Evolutionary conservation across 176 grass and related monocot species (phyloP), one percentile per base, ranked within the genome.

Genomic region (Zizania latifolia): DNA sequence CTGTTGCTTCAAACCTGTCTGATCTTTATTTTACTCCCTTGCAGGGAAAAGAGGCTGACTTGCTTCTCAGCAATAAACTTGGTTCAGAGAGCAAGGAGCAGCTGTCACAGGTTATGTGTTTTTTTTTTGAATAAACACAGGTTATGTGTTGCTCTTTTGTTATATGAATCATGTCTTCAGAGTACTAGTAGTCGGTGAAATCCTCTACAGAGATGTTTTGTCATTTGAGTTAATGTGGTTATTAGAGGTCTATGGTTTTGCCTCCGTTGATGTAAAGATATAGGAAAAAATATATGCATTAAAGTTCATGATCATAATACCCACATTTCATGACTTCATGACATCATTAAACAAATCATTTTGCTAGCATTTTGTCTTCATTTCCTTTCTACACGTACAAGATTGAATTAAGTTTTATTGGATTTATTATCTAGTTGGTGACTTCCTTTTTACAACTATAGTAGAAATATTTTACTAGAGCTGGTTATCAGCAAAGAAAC

Each of bases 91-190:
- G 85, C 41, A 92, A 87, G 81, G 86, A 98, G 54, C 90, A 97
- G 55, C 76, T 98, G 43, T 93, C 91, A 81, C 94, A 98, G 94
- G 94, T 98, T 63, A n/a, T n/a, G n/a, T n/a, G n/a, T n/a, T n/a
- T n/a, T n/a, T n/a, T n/a, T n/a, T n/a, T n/a, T n/a, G n/a, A n/a
- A n/a, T n/a, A n/a, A n/a, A n/a, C n/a, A n/a, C n/a, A n/a, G n/a
- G n/a, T n/a, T n/a, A 68, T 61, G 61, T 44, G 71, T 74, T 83
- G n/a, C 33, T 62, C 10, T 83, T 83, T 83, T 54, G 71, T 56
- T 86, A 22, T 79, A 23, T 29, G n/a, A 60, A 78, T 78, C n/a
- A 61, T 8, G 28, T 59, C 61, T 34, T 81, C 28, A 8, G 2
- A 61, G 37, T 62, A 56, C 2, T 56, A 63, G 17, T 66, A 83